Base-by-base conservation (phyloP, 2,329 filamentous ascomycete species). In the Phaeoacremonium minimum region DNA sequence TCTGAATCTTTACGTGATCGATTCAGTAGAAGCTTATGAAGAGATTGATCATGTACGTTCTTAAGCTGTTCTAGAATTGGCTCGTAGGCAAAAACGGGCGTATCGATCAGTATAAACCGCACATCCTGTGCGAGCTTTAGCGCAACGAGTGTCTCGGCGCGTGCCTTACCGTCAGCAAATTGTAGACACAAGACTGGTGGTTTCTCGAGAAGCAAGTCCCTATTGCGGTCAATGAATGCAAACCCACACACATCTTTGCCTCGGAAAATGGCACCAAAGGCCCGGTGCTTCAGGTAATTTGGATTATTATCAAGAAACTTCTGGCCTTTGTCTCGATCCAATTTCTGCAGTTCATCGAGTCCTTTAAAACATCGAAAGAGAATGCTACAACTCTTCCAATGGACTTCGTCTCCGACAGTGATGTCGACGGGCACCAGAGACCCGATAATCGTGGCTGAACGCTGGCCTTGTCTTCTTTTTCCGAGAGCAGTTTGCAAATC, bases 11-110 rank as follows among this genome's bases (percentile, higher is more conserved):
- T n/a, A n/a, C n/a, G n/a, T n/a, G n/a, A n/a, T n/a, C n/a, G n/a
- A n/a, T n/a, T n/a, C n/a, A n/a, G n/a, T n/a, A n/a, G n/a, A n/a
- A n/a, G n/a, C n/a, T n/a, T 52, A 4, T 72, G 61, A 0, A 88
- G 58, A 0, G 81, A 73, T 0, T 86, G 36, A 3, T 78, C 67
- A 0, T 51, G 59, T 16, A 77, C 75, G 0, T 63, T 56, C 49
- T 85, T 71, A 2, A 88, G 59, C 2, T 74, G 67, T 32, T 70
- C 56, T 5, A 88, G 52, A 2, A 88, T 67, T 0, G 84, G 84
- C 36, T 86, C 78, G 37, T 80, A 86, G 0, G 83, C 77, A 50
- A 87, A 88, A 0, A 82, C 68, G 0, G 83, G 66, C 0, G 83
- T 82, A 29, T 85, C 73, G 0, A 87, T 73, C 3, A 80, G 56